phyloP scores from a whole-genome alignment of 2,329 filamentous ascomycete genomes.

The Diplodia intermedia region DNA sequence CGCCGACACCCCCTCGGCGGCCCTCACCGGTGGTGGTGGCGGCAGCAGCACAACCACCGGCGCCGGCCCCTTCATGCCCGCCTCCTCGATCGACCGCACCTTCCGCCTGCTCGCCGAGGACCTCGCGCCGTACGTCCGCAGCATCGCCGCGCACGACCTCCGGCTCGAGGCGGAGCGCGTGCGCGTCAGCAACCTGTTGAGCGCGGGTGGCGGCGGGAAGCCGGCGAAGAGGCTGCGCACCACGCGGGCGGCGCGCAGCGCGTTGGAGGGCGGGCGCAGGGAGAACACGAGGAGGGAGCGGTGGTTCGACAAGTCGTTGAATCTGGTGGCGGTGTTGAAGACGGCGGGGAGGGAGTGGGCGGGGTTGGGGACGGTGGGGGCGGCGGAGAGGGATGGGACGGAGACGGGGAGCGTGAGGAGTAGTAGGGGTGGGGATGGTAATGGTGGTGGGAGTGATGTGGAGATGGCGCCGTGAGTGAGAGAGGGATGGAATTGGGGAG shows the following conservation, averaged over 20 bases:
- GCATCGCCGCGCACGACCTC: conserved; percentile 79
- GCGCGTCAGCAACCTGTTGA: conserved; percentile 67
- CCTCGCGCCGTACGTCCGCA: conserved; percentile 87
- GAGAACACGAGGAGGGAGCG: conserved; percentile 70
- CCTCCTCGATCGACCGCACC: conserved; percentile 79
- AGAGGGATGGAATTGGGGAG: background rate
- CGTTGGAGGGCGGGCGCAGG: conserved; percentile 76
- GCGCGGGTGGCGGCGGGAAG: conserved; percentile 59
- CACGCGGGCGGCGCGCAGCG: conserved; percentile 76
- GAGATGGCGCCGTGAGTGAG: background rate
- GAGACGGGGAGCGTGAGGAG: conserved; percentile 35
- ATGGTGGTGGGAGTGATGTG: background rate
- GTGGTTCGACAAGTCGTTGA: conserved; percentile 72
- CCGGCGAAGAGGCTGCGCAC: conserved; percentile 67
- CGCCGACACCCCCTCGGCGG: conserved; percentile 47
- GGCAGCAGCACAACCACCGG: conserved; percentile 33
- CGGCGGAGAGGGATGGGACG: conserved; percentile 24
- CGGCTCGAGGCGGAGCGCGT: conserved; percentile 72
- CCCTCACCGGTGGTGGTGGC: conserved; percentile 47
- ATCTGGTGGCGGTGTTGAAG: conserved; percentile 67
- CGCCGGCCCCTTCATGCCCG: conserved; percentile 53
- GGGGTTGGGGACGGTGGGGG: conserved; percentile 37
- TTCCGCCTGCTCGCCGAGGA: conserved; percentile 72
- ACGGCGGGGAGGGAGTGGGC: conserved; percentile 60
- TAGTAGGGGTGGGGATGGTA: background rate